Base-by-base conservation (phyloP, 2,329 filamentous ascomycete species). In the Penicillium frequentans region DNA sequence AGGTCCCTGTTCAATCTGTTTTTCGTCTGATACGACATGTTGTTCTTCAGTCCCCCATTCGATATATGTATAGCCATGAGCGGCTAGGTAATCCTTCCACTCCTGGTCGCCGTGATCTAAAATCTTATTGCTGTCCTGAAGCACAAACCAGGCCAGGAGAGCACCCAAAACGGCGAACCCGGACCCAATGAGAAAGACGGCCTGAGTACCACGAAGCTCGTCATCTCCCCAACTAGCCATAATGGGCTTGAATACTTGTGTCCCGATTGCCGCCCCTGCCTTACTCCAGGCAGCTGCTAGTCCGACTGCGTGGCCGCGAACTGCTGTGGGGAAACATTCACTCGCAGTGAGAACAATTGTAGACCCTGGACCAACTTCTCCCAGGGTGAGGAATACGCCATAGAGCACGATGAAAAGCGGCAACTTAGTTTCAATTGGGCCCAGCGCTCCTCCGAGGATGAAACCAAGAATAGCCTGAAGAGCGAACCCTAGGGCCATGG, bases 341-440 rank as follows among this genome's bases (percentile, higher is more conserved):
- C 78, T 76, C 0, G 78, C 73, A 1, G 66, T 67, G 11, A 75
- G 59, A 14, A 73, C 69, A 54, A 65, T 76, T 48, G 57, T 73
- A 62, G 74, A 76, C 0, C 81, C 81, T 1, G 81, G 81, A 0
- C 81, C 81, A 19, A 83, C 73, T 57, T 83, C 79, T 1, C 81
- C 81, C 0, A 82, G 64, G 0, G 77, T 78, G 16, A 79, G 65
- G 63, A 83, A 82, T 26, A 83, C 67, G 0, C 81, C 81, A 54
- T 83, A 83, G 1, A 84, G 63, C 1, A 83, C 77, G 1, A 83
- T 72, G 59, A 83, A 83, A 0, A 83, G 73, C 0, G 81, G 78
- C 24, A 83, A 77, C 1, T 82, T 69, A 0, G 58, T 72, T 61
- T 81, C 75, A 24, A 83, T 80, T 0, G 72, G 74, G 0, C 67